Base-by-base conservation (phyloP, 2,329 filamentous ascomycete species). In the Colletotrichum trifolii region DNA sequence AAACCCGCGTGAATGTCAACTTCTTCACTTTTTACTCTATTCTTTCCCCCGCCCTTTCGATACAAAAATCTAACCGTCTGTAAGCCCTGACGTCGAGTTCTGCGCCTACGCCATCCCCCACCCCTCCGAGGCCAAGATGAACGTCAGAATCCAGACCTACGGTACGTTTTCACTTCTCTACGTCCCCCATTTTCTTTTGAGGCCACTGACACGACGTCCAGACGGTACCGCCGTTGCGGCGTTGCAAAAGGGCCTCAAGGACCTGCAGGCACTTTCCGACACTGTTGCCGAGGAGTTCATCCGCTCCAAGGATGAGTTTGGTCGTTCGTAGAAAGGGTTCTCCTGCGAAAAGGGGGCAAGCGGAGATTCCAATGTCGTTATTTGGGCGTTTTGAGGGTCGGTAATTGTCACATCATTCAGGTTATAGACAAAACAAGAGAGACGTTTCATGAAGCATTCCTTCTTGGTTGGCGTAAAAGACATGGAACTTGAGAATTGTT, bases 31-130 rank as follows among this genome's bases (percentile, higher is more conserved):
- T 25, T 25, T 25, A 25, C 4, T 38, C 25, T 9, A 8, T 15
- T 12, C 4, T 8, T 38, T 10, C 10, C 33, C 9, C 2, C n/a
- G n/a, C n/a, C 34, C 11, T 38, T 13, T 35, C 42, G 10, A 4
- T 6, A 9, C 12, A 11, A 25, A 10, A 10, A 4, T 46, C 43
- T n/a, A 8, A 43, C 40, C 40, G 33, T 71, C 69, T 56, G 40
- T 35, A 33, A 98, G 95, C 77, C 95, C 96, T 36, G 89, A 96
- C 69, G 96, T 99, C 66, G 96, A 99, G 77, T 97, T 99, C 80
- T 98, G 96, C 79, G 96, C 95, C 67, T 99, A 99, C 79, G 93
- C 95, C 8, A 98, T 99, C 67, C 96, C 96, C 36, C 96, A 99
- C 79, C 96, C 96, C 54, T 97, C 94, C 43, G 96, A 99, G 79